Base-by-base conservation (phyloP, 495 filamentous ascomycete species). In the Pseudotulostoma volvatum region DNA sequence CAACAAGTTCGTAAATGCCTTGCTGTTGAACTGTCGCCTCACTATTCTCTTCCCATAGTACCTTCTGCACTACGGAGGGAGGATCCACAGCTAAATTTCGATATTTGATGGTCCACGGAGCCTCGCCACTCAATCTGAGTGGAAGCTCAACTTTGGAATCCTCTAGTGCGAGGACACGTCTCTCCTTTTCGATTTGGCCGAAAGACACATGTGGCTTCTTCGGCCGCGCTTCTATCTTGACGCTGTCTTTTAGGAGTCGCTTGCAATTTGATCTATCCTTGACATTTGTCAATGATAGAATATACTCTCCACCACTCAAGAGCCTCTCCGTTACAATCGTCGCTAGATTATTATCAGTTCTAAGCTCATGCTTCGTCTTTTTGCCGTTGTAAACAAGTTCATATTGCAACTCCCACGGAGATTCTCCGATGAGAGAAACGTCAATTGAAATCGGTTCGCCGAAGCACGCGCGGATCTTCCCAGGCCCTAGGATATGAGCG, bases 311-410 rank as follows among this genome's bases (percentile, higher is more conserved):
- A 36, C 90, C 90, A 41, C 74, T 73, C 2, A 63, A 63, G 19
- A 97, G 59, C 18, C 70, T 66, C 2, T 77, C 67, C 0, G 87
- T 96, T 18, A 67, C 66, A 50, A 97, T 85, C 17, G 66, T 77
- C 40, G 76, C 74, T 13, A 65, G 46, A 15, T 67, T 56, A 9
- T 59, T 63, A 9, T 74, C 61, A 31, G 92, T 70, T 5, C 73
- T 62, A n/a, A 74, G 63, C 16, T 68, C 70, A 43, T 78, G 64
- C 34, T 80, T 77, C 17, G 68, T 74, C 36, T 84, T 71, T 60
- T 81, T 93, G 23, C 86, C 85, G 42, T 80, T 77, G 52, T 96
- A 81, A n/a, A 94, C 70, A 19, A 96, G 60, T 52, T 96, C 90
- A 60, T 93, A 97, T 46, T 94, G 84, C 5, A 97, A 53, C n/a